Conservation (phyloP, 2,329 filamentous ascomycete species). For the Cercospora sp. region DNA sequence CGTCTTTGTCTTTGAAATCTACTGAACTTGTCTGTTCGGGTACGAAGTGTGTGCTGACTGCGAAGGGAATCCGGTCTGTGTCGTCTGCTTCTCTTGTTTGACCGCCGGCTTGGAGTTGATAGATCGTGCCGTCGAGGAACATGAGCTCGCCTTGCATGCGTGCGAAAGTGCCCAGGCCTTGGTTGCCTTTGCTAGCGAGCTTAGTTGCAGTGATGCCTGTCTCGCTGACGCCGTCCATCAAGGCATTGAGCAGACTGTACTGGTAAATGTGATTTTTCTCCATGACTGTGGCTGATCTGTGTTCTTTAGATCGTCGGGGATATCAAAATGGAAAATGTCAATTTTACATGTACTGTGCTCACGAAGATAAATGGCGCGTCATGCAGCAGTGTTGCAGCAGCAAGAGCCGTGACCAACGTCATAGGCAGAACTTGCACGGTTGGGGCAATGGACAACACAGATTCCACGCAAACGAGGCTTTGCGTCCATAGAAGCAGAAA, state of each 20-base stretch:
- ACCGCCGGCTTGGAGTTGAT: constrained; percentile 46
- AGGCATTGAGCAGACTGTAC: constrained; percentile 47
- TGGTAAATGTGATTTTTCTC: constrained; percentile 47
- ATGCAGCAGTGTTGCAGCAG: neutral
- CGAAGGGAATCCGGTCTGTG: constrained; percentile 45
- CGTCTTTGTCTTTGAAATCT: constrained; percentile 31
- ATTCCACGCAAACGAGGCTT: neutral
- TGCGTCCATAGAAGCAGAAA: neutral
- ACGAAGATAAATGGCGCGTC: neutral
- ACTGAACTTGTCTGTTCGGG: constrained; percentile 33
- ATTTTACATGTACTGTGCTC: neutral
- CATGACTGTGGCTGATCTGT: constrained; percentile 25
- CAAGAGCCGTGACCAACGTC: neutral
- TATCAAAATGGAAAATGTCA: neutral
- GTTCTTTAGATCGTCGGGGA: neutral
- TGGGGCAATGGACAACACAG: neutral
- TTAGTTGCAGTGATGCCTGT: constrained; percentile 51
- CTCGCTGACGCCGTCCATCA: constrained; percentile 50
- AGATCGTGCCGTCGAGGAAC: constrained; percentile 45
- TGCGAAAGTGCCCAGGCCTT: constrained; percentile 53
- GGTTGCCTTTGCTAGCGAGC: constrained; percentile 50
- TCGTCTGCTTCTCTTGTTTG: constrained; percentile 38
- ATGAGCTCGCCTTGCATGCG: constrained; percentile 49
- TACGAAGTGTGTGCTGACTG: constrained; percentile 38
- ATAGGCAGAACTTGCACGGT: neutral